Evolutionary conservation across 176 grass and related monocot genomes (phyloP), one percentile per base, ranked within the genome.

Genomic region (Oryza australiensis): DNA sequence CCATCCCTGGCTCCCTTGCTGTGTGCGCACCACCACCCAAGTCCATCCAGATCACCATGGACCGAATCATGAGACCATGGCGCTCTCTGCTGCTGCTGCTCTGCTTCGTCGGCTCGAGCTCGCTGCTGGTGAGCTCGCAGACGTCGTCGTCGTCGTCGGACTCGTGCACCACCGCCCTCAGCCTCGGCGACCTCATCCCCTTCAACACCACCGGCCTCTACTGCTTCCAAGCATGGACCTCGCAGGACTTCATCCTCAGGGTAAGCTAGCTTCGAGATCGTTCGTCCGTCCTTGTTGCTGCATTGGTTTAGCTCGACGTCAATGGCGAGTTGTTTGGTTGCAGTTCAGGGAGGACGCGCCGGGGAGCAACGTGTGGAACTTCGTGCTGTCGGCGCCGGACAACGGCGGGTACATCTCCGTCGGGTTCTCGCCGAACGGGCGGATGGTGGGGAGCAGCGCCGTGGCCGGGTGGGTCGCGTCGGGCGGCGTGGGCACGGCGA

Each of bases 321-420:
- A 33, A 62, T 38, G 53, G 24, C 32, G 24, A 1, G 40, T 1
- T 41, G 40, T 0, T 0, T 41, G 45, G 45, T 14, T 35, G 59
- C 82, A 85, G 87, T 85, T 84, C 37, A 63, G 67, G 16, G 42
- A 81, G 35, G 70, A 77, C 1, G 46, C 69, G 60, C n/a, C 62
- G 42, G 53, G 59, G 5, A 34, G 18, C 35, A 37, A 43, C 76
- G 10, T 67, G 66, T 94, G 92, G 92, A 91, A 65, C 83, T 94
- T 91, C 88, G 75, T 94, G 33, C 79, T 94, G 43, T 91, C 88
- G 41, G 92, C 92, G 62, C 92, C 92, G 30, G 88, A 94, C 88
- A 84, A 13, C 73, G 76, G 86, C 14, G 33, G 73, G 15, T 92
- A 89, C 86, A 28, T 86, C 57, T 42, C 86, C 4, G 75, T 89